phyloP scores from a whole-genome alignment of 306 rosid species.

The Glycine latifolia region DNA sequence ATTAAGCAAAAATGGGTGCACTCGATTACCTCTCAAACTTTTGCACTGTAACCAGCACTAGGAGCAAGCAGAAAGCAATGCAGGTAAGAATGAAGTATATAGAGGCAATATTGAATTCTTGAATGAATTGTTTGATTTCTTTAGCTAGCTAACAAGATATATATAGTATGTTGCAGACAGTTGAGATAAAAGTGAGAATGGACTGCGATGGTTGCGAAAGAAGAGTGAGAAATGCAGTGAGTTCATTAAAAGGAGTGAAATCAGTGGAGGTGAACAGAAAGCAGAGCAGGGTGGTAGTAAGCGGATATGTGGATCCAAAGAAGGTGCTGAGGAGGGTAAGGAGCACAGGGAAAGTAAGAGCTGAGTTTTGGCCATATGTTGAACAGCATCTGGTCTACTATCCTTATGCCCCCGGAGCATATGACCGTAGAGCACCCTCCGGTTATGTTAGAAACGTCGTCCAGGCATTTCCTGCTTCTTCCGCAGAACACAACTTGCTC shows the following conservation, averaged over 20 bases:
- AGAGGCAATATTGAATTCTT: too few relatives aligned
- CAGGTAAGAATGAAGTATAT: constrained; percentile 53
- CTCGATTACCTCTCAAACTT: constrained; percentile 83
- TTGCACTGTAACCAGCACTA: constrained; percentile 67
- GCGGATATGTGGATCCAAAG: constrained; percentile 80
- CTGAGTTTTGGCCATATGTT: constrained; percentile 87
- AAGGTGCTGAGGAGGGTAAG: constrained; percentile 77
- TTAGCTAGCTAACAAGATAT: too few relatives aligned
- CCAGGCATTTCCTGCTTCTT: too few relatives aligned
- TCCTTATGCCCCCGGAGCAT: constrained; percentile 73
- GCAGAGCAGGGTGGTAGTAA: constrained; percentile 69
- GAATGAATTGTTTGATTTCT: not conserved
- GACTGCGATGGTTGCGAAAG: constrained; percentile 95
- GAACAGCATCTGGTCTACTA: constrained; percentile 70
- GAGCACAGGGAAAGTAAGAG: constrained; percentile 77
- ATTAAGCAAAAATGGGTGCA: constrained; percentile 64
- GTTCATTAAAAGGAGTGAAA: constrained; percentile 76
- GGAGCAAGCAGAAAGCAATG: constrained; percentile 77
- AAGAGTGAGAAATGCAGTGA: constrained; percentile 73
- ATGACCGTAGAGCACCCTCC: constrained; percentile 81
- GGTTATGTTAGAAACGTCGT: constrained; percentile 72
- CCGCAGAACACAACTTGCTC: constrained; percentile 37
- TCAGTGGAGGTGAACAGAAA: constrained; percentile 82
- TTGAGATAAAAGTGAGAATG: constrained; percentile 82
- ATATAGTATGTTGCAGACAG: constrained; percentile 54